Conservation (phyloP, 2,329 filamentous ascomycete species). For the Cryphonectria naterciae region DNA sequence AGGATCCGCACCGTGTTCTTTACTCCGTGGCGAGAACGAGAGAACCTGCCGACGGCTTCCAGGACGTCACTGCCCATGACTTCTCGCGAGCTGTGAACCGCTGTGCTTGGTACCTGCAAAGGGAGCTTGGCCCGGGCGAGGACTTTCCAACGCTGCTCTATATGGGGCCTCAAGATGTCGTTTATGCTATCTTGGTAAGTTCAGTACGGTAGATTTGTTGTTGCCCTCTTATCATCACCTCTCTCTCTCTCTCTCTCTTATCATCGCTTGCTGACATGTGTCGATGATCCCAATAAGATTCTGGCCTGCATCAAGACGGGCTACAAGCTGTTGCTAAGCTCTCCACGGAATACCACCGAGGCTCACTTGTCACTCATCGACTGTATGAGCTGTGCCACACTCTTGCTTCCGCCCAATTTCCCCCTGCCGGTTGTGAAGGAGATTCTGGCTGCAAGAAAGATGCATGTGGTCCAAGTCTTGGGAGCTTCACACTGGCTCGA, state of each 20-base stretch:
- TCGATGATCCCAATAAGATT: not conserved
- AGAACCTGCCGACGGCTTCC: conserved; percentile 34
- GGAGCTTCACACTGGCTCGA: not conserved
- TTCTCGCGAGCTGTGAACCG: conserved; percentile 34
- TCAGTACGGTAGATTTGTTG: too few relatives aligned
- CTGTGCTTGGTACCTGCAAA: conserved; percentile 35
- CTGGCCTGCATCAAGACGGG: not conserved
- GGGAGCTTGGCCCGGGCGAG: conserved; percentile 31
- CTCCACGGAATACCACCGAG: not conserved
- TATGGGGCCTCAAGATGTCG: conserved; percentile 38
- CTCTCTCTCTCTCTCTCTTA: too few relatives aligned
- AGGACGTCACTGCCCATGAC: conserved; percentile 27
- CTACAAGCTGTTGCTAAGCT: not conserved
- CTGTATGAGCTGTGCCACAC: not conserved
- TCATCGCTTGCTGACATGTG: too few relatives aligned
- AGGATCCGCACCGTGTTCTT: conserved; percentile 32
- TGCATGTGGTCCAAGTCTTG: not conserved
- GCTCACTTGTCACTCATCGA: not conserved
- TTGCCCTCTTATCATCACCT: too few relatives aligned
- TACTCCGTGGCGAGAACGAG: conserved; percentile 33
- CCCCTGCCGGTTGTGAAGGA: not conserved
- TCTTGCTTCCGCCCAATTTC: not conserved
- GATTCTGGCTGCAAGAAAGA: not conserved
- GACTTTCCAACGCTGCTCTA: conserved; percentile 37
- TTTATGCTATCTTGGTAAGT: conserved; percentile 36